Percentiles rank a stretch among this genome's conserved stretches.
phyloP scores from a whole-genome alignment of 768 basidiomycete species.

The Macrocybe gigantea region DNA sequence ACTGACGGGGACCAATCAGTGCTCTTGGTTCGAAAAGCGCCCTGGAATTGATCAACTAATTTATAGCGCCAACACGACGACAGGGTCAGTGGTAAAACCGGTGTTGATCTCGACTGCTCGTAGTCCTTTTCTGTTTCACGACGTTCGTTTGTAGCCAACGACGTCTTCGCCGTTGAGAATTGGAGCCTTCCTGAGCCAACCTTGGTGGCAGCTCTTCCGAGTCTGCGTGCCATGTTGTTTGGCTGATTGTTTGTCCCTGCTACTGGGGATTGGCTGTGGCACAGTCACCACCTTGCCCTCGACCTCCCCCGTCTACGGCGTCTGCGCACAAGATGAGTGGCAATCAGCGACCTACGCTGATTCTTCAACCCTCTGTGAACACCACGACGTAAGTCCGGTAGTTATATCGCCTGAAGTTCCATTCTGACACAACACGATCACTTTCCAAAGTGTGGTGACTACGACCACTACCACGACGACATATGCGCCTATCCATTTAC shows the following conservation, averaged over 20 bases:
- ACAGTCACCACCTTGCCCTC: slow-evolving; percentile 4
- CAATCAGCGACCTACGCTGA: slow-evolving; percentile 58
- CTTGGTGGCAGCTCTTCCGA: too few relatives aligned
- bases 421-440: slow-evolving; percentile 14
- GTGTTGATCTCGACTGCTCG: too few relatives aligned
- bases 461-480: slow-evolving; percentile 90
- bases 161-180: too few relatives aligned
- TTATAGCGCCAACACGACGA: too few relatives aligned
- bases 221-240: slow-evolving; percentile 6
- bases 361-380: slow-evolving; percentile 76
- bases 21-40: too few relatives aligned
- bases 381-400: slow-evolving; percentile 66
- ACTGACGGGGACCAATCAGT: too few relatives aligned
- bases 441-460: slow-evolving; percentile 64
- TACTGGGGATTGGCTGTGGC: neutral
- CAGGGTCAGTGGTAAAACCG: too few relatives aligned
- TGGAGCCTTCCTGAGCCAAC: too few relatives aligned
- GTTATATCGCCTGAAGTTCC: slow-evolving; percentile 1
- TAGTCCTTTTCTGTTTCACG: too few relatives aligned
- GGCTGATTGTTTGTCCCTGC: slow-evolving; percentile 1
- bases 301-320: slow-evolving; percentile 15
- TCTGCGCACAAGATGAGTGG: slow-evolving; percentile 48
- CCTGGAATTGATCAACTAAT: too few relatives aligned
- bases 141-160: too few relatives aligned
- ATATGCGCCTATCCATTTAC: slow-evolving; percentile 83